Evolutionary conservation across 352 stramenopile species (phyloP), one percentile per base, ranked within the genome.

Genomic region (Thalassiosira hispida): DNA sequence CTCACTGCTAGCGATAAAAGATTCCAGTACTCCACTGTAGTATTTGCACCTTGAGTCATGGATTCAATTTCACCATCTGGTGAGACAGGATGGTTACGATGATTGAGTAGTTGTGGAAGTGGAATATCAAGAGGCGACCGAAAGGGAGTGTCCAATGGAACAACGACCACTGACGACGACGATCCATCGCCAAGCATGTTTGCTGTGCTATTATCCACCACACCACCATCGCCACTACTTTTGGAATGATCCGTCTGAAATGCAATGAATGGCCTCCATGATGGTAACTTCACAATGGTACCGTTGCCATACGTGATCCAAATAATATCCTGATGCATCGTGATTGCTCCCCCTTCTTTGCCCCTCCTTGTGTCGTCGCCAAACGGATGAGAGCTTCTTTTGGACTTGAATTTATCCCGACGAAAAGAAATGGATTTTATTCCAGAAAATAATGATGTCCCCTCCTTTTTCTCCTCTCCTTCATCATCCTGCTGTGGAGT

Each of bases 241-340:
- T n/a, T 51, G 16, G 33, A 46, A 27, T 27, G 7, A 46, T 12
- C 1, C 47, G 35, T 62, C 9, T 57, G 12, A 7, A 63, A 49
- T 46, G 42, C n/a, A 38, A 76, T n/a, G 49, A 84, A 84, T 46
- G 77, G 33, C 44, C 52, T 79, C 76, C 76, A 79, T 18, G 76
- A 73, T 25, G 76, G 76, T 25, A 84, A 16, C 56, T 67, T 71
- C 20, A 84, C 46, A 56, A 76, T 79, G 18, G 47, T 68, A 12
- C 76, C 69, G 70, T 80, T 69, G 2, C 40, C 60, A 44, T 80
- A 84, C 12, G 47, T 77, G 14, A 84, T 27, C 76, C 69, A 84
- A 59, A 84, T 51, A 51, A 73, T 44, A 12, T 77, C 74, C 35
- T 53, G 66, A 65, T 68, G 65, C 12, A 82, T 23, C 18, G 35